These are phyloP conservation scores for Malus hybrid DNA, from an alignment of 331 rosid species.

Conservation along the genomic window DNA sequence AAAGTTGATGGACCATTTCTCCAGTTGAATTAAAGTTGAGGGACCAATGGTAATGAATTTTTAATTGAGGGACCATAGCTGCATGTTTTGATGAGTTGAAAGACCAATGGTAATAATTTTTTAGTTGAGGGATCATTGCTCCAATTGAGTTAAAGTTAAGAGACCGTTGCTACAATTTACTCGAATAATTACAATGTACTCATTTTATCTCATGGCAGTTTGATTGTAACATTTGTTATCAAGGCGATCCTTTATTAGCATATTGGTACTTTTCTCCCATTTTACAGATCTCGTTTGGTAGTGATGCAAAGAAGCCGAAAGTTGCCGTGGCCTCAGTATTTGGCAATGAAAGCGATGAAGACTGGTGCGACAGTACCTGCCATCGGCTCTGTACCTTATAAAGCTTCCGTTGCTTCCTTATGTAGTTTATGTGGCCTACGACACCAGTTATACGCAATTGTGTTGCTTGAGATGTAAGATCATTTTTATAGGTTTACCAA, in stretches of 20 bases:
- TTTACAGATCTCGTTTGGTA: slow-evolving; percentile 37
- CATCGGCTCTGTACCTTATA: background rate
- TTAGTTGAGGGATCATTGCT: too few relatives aligned
- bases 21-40: too few relatives aligned
- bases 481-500: background rate
- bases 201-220: background rate
- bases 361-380: slow-evolving; percentile 17
- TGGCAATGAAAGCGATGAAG: slow-evolving; percentile 62
- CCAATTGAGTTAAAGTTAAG: too few relatives aligned
- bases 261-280: background rate
- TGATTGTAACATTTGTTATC: background rate
- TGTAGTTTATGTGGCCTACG: background rate
- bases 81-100: too few relatives aligned
- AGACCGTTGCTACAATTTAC: too few relatives aligned
- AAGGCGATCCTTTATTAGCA: background rate
- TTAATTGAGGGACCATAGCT: too few relatives aligned
- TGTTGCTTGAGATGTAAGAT: background rate
- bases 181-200: background rate
- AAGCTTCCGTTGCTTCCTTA: background rate
- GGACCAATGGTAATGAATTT: too few relatives aligned
- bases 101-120: too few relatives aligned
- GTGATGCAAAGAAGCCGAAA: slow-evolving; percentile 58
- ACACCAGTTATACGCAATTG: background rate
- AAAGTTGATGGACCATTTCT: too few relatives aligned
- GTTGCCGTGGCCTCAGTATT: slow-evolving; percentile 54